Evolutionary conservation across 176 grass and related monocot species (phyloP).

Genomic region (barley (Hordeum vulgare)): MorexV3_pseudomolecules_assembly NC_058522.1:334601777-334602276

Average conservation of each 20-base stretch:
- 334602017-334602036: conserved; percentile 61
- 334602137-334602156: conserved; percentile 52
- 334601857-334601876: conserved; percentile 66
- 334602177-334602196: conserved; percentile 79
- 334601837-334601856: conserved; percentile 89
- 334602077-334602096: conserved; percentile 87
- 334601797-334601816: conserved; percentile 29
- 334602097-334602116: conserved; percentile 86
- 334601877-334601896: conserved; percentile 59
- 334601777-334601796: conserved; percentile 44
- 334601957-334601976: conserved; percentile 90
- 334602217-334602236: conserved; percentile 84
- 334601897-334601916: conserved; percentile 25
- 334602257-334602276: conserved; percentile 52
- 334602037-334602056: conserved; percentile 75
- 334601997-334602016: conserved; percentile 29
- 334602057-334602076: conserved; percentile 74
- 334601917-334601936: conserved; percentile 32
- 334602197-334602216: conserved; percentile 61
- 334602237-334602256: conserved; percentile 96
- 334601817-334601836: conserved; percentile 63
- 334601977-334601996: conserved; percentile 39
- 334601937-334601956: conserved; percentile 48
- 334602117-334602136: conserved; percentile 75
- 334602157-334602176: neutral